Percentiles rank a stretch among this genome's conserved stretches.
phyloP scores from a whole-genome alignment of 2,329 filamentous ascomycete species.

The Colletotrichum orchidophilum region DNA sequence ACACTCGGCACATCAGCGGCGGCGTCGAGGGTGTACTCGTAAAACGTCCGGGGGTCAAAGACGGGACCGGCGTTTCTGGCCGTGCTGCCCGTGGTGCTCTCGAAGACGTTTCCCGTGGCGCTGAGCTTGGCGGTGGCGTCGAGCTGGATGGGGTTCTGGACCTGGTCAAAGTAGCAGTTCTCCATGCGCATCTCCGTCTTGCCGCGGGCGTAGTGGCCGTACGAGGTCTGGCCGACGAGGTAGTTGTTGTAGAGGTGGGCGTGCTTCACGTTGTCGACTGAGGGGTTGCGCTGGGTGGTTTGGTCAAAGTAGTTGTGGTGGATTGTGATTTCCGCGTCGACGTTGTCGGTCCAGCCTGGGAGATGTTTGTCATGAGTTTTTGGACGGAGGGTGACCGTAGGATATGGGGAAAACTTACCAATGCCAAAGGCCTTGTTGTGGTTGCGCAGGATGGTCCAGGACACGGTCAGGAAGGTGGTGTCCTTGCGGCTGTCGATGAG shows the following conservation, averaged over 20 bases:
- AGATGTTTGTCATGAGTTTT: not conserved
- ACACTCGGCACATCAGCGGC: constrained; percentile 36
- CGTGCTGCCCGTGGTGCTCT: constrained; percentile 25
- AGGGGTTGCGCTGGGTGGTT: constrained; percentile 39
- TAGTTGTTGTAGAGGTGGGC: constrained; percentile 42
- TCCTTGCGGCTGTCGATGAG: constrained; percentile 40
- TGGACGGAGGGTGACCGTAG: not conserved
- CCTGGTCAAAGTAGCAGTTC: constrained; percentile 39
- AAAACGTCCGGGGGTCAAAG: constrained; percentile 31
- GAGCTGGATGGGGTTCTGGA: constrained; percentile 36
- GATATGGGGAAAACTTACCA: constrained; percentile 25
- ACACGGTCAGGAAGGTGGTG: constrained; percentile 39
- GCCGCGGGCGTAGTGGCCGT: constrained; percentile 40
- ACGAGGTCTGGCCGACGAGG: constrained; percentile 36
- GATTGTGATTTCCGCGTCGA: constrained; percentile 37
- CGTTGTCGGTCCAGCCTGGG: constrained; percentile 40
- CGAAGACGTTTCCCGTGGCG: constrained; percentile 31
- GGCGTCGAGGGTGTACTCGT: constrained; percentile 34
- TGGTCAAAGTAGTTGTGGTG: constrained; percentile 40
- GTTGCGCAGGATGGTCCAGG: constrained; percentile 38
- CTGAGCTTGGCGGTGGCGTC: constrained; percentile 32
- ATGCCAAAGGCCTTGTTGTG: constrained; percentile 41
- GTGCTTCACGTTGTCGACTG: constrained; percentile 38
- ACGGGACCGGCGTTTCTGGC: constrained; percentile 27
- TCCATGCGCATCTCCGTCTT: constrained; percentile 38